Evolutionary conservation across 2,329 filamentous ascomycete species (phyloP), one percentile per base, ranked within the genome.

Genomic region (Ilyonectria mors-panacis): DNA sequence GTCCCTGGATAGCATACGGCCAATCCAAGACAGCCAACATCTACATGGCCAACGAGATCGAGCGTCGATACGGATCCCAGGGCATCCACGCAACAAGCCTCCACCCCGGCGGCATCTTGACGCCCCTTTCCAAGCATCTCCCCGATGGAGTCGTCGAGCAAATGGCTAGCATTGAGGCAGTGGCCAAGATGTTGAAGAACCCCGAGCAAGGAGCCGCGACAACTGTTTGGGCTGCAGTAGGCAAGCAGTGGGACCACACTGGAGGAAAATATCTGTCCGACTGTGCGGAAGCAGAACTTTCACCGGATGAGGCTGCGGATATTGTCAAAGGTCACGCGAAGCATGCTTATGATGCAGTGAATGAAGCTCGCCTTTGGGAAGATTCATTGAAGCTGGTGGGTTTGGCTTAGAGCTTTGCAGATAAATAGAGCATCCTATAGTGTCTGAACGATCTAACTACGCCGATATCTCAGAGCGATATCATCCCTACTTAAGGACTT

Each of bases 1-100:
- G 79, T 9, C 77, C 77, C 0, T 79, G 75, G 65, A 58, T 66
- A 1, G 79, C 82, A 80, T 26, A 26, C 4, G 26, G 26, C 5
- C 26, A 26, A 26, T 26, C 26, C 26, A 26, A 26, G 26, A 26
- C 81, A 1, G 85, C 86, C 19, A 87, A 85, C 69, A 81, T 87
- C 26, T 85, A 81, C 67, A 82, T 85, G 71, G 82, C 53, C 33
- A 56, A 56, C 35, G 53, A 56, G 21, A 26, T 56, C 12, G 53
- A 56, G 53, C n/a, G 53, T n/a, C 53, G 53, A 3, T 56, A 42
- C 35, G 53, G 53, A 9, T 15, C n/a, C 21, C n/a, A 42, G 35
- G 81, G 83, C 26, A 63, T 88, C 0, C 84, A 84, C 28, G 33
- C 62, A 19, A 54, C 30, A 2, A 59, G 55, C 39, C 35, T 65